Base-by-base conservation (phyloP, 257 asterid genomes). In the Cynanchum wilfordii region DNA sequence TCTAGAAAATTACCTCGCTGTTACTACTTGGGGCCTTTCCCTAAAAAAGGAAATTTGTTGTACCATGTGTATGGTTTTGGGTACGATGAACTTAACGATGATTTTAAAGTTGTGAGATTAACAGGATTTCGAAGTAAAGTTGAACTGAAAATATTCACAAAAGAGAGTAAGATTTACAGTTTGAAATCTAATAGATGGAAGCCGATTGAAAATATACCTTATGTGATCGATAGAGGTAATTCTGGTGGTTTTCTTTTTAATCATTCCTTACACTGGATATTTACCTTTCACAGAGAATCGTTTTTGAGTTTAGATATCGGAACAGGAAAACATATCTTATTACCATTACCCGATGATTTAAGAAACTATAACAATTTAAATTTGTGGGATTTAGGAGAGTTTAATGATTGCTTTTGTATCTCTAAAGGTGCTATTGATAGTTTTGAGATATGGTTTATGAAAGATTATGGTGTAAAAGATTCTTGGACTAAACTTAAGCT, bases 401-500 rank as follows among this genome's bases (percentile, higher is more conserved):
- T 1, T 10, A 24, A 54, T 54, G 59, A 12, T 19, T 6, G 3
- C 20, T 54, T 54, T 5, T 54, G 25, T 54, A 1, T 54, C 4
- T 20, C 59, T 3, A 0, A 6, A 2, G 2, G 12, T 5, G 3
- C 5, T 20, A 0, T 0, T 0, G 11, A 1, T 1, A 12, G 25
- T 20, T 54, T 54, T 6, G 59, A 54, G 0, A 20, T 54, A 20
- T 54, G 59, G 59, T 19, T 54, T 2, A 20, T 54, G 59, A 54
- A 54, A 2, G 27, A 54, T 20, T 20, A 54, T 5, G 27, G 58
- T 20, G 9, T 19, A 20, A 5, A n/a, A 24, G 27, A 9, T 20
- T 54, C 59, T 54, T 54, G 59, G 59, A 54, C 24, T 20, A 54
- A 54, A 54, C 11, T 5, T 5, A 2, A 7, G 59, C 3, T 54